These are phyloP conservation scores for Talaromyces proteolyticus DNA, from an alignment of 495 filamentous ascomycete genomes.

Conservation along the genomic window DNA sequence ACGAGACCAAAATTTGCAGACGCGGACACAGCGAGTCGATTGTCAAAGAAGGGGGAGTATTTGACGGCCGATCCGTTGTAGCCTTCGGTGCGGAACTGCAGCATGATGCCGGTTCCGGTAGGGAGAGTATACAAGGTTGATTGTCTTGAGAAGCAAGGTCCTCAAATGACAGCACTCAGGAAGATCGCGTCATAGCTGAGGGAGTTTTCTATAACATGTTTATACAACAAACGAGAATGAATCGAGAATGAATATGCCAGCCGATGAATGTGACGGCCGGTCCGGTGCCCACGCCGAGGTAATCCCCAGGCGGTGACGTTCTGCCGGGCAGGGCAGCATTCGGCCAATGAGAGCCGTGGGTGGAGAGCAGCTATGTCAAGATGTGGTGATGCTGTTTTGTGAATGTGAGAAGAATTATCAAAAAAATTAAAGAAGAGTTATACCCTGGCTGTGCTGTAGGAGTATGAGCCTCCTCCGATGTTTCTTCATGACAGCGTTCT, in stretches of 20 bases:
- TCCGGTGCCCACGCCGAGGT: slow-evolving; percentile 3
- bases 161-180: neutral
- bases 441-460: too few species aligned
- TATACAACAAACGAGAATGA: too few species aligned
- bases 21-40: slow-evolving; percentile 78
- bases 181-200: slow-evolving; percentile 2
- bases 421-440: neutral
- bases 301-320: slow-evolving; percentile 1
- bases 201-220: too few species aligned
- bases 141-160: neutral
- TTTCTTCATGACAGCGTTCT: too few species aligned
- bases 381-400: too few species aligned
- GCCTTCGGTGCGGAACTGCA: slow-evolving; percentile 87
- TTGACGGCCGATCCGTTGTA: slow-evolving; percentile 94
- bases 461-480: too few species aligned
- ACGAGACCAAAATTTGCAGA: slow-evolving; percentile 94
- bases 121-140: neutral
- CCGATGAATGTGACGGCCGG: slow-evolving; percentile 5
- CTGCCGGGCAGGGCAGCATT: neutral
- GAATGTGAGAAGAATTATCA: neutral
- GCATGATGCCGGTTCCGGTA: slow-evolving; percentile 48
- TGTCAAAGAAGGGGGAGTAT: slow-evolving; percentile 97
- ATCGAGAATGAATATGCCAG: neutral
- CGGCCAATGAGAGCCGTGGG: neutral
- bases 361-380: too few species aligned